Percentiles rank a stretch among this genome's conserved stretches.
These are phyloP conservation scores for Solanum chaucha DNA, from an alignment of 257 asterid species.

Conservation along the genomic window DNA sequence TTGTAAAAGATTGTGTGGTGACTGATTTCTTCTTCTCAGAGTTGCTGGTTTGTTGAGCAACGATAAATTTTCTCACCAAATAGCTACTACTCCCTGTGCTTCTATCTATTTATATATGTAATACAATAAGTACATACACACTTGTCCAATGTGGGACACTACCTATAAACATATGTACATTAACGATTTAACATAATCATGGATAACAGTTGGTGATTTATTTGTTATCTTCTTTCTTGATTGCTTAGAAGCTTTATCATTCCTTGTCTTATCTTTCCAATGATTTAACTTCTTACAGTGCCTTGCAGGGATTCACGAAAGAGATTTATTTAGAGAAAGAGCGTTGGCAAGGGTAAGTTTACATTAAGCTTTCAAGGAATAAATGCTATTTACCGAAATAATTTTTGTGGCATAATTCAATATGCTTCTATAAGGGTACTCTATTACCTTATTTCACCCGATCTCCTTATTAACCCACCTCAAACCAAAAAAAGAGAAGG, in stretches of 20 bases:
- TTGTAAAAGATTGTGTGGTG: background rate
- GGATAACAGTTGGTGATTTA: background rate
- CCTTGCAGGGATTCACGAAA: conserved; percentile 83
- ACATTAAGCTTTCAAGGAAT: background rate
- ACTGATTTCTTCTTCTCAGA: background rate
- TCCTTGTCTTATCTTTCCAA: background rate
- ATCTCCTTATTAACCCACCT: background rate
- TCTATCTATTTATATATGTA: background rate
- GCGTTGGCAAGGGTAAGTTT: conserved; percentile 89
- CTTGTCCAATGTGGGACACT: background rate
- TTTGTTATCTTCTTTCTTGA: background rate
- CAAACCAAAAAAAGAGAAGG: background rate
- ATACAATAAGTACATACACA: background rate
- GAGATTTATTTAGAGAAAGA: conserved; percentile 93
- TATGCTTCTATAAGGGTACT: background rate
- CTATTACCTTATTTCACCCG: background rate
- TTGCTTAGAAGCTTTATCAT: background rate
- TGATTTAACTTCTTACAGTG: background rate
- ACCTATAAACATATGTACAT: background rate
- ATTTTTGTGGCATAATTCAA: background rate
- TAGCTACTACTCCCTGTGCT: background rate
- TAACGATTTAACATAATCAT: background rate
- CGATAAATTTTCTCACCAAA: background rate
- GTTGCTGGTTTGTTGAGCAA: background rate
- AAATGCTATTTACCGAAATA: background rate